phyloP scores from a whole-genome alignment of 2,329 filamentous ascomycete species.

The Tolypocladium pustulatum region DNA sequence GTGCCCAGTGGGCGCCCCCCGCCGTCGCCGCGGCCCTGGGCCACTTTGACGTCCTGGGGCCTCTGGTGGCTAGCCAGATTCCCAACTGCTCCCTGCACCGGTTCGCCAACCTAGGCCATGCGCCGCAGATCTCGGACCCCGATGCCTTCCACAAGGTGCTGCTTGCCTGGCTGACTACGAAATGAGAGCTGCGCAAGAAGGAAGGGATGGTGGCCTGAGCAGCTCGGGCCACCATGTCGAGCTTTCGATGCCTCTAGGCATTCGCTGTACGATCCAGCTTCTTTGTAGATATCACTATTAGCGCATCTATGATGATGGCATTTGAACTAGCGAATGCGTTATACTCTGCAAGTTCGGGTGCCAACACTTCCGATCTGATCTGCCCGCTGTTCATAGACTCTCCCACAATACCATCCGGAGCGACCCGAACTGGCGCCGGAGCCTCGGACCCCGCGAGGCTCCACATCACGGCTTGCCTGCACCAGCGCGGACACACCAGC shows the following conservation, averaged over 20 bases:
- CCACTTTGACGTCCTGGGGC: constrained; percentile 37
- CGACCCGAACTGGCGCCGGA: background rate
- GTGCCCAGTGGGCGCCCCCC: constrained; percentile 37
- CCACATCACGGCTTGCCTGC: background rate
- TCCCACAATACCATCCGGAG: background rate
- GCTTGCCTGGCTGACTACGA: constrained; percentile 28
- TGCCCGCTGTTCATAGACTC: background rate
- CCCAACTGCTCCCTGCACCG: constrained; percentile 32
- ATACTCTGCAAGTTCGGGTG: background rate
- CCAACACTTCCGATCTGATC: background rate
- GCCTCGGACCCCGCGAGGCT: background rate
- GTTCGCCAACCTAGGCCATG: constrained; percentile 38
- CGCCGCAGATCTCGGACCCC: constrained; percentile 42
- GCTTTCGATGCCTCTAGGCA: background rate
- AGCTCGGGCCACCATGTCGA: no score
- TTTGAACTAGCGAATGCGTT: background rate
- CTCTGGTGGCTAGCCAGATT: constrained; percentile 30
- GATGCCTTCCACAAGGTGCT: constrained; percentile 33
- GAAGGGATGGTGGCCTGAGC: background rate
- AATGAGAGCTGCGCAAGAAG: background rate
- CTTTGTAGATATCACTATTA: background rate
- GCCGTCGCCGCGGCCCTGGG: constrained; percentile 34
- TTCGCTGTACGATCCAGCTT: background rate
- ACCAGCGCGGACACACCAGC: background rate
- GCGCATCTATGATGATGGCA: background rate